Evolutionary conservation across 2,329 filamentous ascomycete genomes (phyloP).

Genomic region (Cladosporium sp.): DNA sequence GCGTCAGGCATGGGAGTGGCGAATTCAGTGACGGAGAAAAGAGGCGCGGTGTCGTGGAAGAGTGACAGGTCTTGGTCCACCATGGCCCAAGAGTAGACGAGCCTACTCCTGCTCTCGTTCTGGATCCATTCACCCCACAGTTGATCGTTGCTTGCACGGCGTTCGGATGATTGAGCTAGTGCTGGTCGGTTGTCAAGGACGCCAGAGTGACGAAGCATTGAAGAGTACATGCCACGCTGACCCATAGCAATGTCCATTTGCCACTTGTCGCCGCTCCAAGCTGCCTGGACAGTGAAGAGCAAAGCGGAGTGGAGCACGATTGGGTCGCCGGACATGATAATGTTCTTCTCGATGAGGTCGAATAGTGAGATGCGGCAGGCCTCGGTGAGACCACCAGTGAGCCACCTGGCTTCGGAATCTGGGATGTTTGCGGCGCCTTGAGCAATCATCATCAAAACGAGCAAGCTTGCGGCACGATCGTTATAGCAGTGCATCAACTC

Average conservation of each 20-base stretch:
- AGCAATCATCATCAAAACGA: conserved; percentile 71
- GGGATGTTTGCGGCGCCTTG: conserved; percentile 68
- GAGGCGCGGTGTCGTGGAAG: conserved; percentile 63
- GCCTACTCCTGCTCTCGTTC: conserved; percentile 62
- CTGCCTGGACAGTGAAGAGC: conserved; percentile 66
- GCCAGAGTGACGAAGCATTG: conserved; percentile 70
- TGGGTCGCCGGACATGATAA: conserved; percentile 66
- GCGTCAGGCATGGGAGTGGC: conserved; percentile 64
- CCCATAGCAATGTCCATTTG: conserved; percentile 77
- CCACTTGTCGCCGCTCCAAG: conserved; percentile 76
- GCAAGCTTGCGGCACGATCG: conserved; percentile 64
- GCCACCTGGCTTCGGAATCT: conserved; percentile 63
- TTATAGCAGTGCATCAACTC: conserved; percentile 63
- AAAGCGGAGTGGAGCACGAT: conserved; percentile 65
- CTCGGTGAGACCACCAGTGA: conserved; percentile 67
- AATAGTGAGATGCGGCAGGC: conserved; percentile 72
- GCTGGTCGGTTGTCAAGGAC: conserved; percentile 56
- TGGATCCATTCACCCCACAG: conserved; percentile 66
- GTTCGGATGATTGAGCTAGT: conserved; percentile 47
- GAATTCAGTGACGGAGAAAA: conserved; percentile 66
- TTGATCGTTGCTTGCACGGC: conserved; percentile 51
- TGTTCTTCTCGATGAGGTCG: conserved; percentile 70
- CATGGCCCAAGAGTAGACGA: conserved; percentile 76
- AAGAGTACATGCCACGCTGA: conserved; percentile 70
- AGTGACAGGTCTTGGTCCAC: conserved; percentile 70